phyloP scores from a whole-genome alignment of 129 eudicot genomes.

The Kitagawia praeruptora region DNA sequence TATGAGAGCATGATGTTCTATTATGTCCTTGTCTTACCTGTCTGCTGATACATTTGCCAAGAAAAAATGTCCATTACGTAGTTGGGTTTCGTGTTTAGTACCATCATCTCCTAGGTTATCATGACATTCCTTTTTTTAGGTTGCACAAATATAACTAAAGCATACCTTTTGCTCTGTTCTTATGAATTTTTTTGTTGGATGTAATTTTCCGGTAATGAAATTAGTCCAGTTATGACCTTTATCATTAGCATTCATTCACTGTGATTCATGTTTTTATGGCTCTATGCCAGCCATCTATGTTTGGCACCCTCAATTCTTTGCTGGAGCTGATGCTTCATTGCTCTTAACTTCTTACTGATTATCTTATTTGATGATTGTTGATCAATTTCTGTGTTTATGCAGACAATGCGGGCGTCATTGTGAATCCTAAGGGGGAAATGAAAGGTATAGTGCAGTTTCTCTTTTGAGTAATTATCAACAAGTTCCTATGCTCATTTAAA shows the following conservation, averaged over 20 bases:
- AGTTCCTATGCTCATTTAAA: background rate
- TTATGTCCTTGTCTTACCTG: conserved; percentile 32
- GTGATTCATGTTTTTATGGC: no score
- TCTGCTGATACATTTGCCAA: conserved; percentile 27
- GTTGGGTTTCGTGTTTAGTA: background rate
- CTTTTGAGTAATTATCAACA: no score
- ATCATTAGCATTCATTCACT: no score
- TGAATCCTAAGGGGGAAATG: conserved; percentile 94
- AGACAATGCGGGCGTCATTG: conserved; percentile 94
- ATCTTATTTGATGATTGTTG: background rate
- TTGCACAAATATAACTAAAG: background rate
- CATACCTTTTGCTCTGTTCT: background rate
- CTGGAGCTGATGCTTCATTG: background rate
- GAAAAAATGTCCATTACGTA: background rate
- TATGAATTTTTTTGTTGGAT: no score
- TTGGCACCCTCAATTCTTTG: background rate
- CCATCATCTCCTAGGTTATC: no score
- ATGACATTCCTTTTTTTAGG: background rate
- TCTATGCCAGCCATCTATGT: no score
- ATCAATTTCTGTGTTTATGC: conserved; percentile 10
- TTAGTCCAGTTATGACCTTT: no score
- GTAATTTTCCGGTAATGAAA: no score
- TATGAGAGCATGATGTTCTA: conserved; percentile 31
- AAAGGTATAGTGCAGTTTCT: conserved; percentile 37
- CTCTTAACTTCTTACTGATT: background rate